These are phyloP conservation scores for Mrakia gelida DNA, from an alignment of 768 basidiomycete species.

Conservation along the genomic window DNA sequence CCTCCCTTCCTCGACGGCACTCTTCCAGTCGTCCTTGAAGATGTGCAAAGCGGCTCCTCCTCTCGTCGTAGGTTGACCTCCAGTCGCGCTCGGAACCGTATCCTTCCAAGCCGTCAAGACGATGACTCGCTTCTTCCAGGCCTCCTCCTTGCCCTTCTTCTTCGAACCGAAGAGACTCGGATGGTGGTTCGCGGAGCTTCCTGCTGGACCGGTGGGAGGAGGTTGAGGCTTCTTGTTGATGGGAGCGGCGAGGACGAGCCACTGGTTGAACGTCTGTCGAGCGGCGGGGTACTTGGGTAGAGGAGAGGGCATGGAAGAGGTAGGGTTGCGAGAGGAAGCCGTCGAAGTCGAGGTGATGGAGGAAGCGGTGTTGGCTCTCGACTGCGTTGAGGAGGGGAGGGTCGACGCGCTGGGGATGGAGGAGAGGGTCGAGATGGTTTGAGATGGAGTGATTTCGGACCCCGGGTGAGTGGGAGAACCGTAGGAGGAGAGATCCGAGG, in stretches of 20 bases:
- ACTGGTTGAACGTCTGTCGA: background rate
- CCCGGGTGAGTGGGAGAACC: background rate
- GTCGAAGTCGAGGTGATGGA: background rate
- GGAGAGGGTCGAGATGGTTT: background rate
- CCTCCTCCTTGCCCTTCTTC: background rate
- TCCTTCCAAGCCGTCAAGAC: background rate
- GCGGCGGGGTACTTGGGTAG: background rate
- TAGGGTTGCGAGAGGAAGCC: background rate
- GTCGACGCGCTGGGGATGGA: constrained; percentile 2
- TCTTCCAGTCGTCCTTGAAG: background rate
- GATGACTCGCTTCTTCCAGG: background rate
- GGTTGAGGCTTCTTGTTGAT: background rate
- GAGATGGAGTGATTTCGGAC: background rate
- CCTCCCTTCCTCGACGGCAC: background rate
- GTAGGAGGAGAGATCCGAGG: background rate
- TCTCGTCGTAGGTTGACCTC: background rate
- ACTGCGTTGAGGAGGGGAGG: background rate
- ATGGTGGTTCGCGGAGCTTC: background rate
- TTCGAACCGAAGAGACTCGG: background rate
- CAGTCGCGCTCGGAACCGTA: background rate
- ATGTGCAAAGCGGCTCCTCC: background rate
- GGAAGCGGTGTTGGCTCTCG: background rate
- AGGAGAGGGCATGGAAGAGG: background rate
- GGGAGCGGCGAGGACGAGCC: background rate
- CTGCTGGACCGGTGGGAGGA: background rate